These are phyloP conservation scores for Heritiera littoralis DNA, from an alignment of 345 rosid species.

Conservation along the genomic window DNA sequence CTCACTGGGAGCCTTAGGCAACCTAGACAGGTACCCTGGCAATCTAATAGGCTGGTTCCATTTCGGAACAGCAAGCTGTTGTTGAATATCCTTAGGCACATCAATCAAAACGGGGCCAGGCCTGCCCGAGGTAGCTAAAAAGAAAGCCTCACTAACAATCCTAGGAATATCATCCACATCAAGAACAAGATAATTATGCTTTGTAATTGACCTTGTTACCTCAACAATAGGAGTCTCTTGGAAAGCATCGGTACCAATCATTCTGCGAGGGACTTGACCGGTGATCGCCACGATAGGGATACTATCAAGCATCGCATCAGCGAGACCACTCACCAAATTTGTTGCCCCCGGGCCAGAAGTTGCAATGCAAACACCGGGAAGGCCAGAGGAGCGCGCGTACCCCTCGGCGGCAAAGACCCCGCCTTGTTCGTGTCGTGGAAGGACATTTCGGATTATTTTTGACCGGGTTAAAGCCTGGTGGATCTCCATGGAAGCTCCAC, in stretches of 20 bases:
- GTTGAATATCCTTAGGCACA: conserved; percentile 93
- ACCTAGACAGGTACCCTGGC: conserved; percentile 73
- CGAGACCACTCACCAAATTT: conserved; percentile 85
- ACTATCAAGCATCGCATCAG: conserved; percentile 87
- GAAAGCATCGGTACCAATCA: conserved; percentile 95
- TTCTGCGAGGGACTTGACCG: conserved; percentile 87
- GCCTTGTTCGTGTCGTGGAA: conserved; percentile 97
- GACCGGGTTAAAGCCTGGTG: conserved; percentile 98
- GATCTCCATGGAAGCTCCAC: conserved; percentile 98
- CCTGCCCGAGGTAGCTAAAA: conserved; percentile 77
- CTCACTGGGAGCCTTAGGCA: conserved; percentile 66
- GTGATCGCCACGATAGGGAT: conserved; percentile 90
- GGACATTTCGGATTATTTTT: conserved; percentile 65
- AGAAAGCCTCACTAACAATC: conserved; percentile 78
- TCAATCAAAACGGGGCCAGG: conserved; percentile 97
- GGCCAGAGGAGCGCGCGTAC: conserved; percentile 82
- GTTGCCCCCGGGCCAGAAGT: conserved; percentile 98
- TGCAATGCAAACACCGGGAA: conserved; percentile 90
- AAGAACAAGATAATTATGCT: conserved; percentile 84
- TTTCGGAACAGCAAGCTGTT: conserved; percentile 77
- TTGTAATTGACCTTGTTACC: conserved; percentile 89
- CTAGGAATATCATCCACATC: conserved; percentile 91
- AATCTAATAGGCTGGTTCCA: conserved; percentile 63
- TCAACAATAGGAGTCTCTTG: conserved; percentile 94
- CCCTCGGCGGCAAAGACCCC: conserved; percentile 96